phyloP scores from a whole-genome alignment of 163 green algal genomes.

The Chloromonas sp. region DNA sequence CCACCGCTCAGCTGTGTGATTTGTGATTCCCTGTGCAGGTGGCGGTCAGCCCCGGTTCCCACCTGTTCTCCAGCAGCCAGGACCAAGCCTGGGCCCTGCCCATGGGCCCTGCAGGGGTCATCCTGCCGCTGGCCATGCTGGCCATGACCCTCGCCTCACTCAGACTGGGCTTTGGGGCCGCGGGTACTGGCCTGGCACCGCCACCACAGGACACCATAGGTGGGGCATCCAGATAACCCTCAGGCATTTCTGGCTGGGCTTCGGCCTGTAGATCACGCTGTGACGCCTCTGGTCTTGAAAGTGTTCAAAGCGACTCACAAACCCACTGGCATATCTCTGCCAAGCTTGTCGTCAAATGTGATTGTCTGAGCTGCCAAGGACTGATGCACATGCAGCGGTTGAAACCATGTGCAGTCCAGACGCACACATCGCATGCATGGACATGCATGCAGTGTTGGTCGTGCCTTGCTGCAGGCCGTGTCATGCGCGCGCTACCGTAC shows the following conservation, averaged over 20 bases:
- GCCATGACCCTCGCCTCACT: constrained; percentile 56
- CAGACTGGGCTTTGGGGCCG: constrained; percentile 30
- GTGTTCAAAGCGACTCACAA: too few relatives aligned
- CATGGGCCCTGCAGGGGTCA: too few relatives aligned
- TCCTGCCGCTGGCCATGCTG: constrained; percentile 16
- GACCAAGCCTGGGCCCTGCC: too few relatives aligned
- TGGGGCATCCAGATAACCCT: constrained; percentile 5
- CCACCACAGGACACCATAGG: constrained; percentile 7
- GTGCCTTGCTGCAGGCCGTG: constrained; percentile 5
- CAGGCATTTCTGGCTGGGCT: constrained; percentile 1
- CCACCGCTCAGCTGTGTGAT: too few relatives aligned
- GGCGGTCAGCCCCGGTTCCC: too few relatives aligned
- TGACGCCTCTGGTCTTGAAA: too few relatives aligned
- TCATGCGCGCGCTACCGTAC: constrained; percentile 29
- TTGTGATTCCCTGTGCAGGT: too few relatives aligned
- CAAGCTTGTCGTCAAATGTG: too few relatives aligned
- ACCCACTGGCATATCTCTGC: too few relatives aligned
- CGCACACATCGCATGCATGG: not conserved
- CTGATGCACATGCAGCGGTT: not conserved
- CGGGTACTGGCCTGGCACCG: not conserved
- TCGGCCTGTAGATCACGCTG: not conserved
- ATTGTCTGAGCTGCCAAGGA: too few relatives aligned
- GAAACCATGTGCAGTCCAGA: not conserved
- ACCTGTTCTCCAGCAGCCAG: too few relatives aligned
- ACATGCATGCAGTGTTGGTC: not conserved